Evolutionary conservation across 2,329 filamentous ascomycete genomes (phyloP), one percentile per base, ranked within the genome.

Genomic region (Fusarium pseudonygamai): DNA sequence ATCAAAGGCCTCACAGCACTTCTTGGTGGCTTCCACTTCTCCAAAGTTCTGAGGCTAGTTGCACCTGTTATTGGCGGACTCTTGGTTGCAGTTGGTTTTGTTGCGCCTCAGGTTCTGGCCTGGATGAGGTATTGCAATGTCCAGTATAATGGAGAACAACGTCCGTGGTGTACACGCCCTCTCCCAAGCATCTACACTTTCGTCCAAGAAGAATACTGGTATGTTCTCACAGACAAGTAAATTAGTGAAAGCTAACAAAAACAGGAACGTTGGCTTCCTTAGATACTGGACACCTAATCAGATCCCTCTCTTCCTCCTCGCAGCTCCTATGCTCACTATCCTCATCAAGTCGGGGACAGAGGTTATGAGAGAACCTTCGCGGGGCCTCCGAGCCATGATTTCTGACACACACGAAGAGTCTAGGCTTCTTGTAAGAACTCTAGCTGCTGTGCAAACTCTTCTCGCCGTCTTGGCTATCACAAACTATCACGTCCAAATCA

Each of bases 141-240:
- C 32, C 47, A 60, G 16, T 30, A 59, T 20, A 24, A 36, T 15
- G 77, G 79, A 47, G 75, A 78, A 65, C 68, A 84, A 60, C 85
- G 93, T 64, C 88, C 90, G 8, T 99, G 96, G 96, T 99, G 96
- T 80, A 79, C 82, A 26, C 86, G 85, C 24, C 80, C 83, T n/a
- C 72, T 95, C 18, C 96, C 96, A 8, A 97, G 94, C 80, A 95
- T 99, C 68, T 98, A 97, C 82, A 88, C 90, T 1, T 98, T 93
- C 85, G 96, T 98, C 5, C 96, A 99, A 80, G 87, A 87, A 50
- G 86, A 93, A 77, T 98, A 99, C 82, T 99, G 96, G 95, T 97
- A 87, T 81, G 90, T 16, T 10, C 56, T 16, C 49, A 53, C 3
- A 13, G 12, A 11, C n/a, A 39, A 40, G 40, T 37, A 71, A 64